These are phyloP conservation scores for Corchorus capsularis DNA, from an alignment of 345 rosid genomes.

Conservation along the genomic window DNA sequence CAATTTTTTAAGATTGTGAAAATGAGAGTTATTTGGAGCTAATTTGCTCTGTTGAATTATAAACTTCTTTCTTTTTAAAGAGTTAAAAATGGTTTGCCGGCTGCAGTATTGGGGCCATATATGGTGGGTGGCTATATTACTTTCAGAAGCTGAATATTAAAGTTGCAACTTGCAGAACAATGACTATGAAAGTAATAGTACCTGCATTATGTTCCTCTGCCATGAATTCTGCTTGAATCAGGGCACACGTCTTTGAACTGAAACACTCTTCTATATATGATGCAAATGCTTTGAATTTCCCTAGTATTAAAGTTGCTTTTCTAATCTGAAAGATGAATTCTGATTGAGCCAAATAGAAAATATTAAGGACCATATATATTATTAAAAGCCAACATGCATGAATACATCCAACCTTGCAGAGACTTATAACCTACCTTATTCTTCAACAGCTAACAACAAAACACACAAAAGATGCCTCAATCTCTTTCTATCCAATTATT, in stretches of 20 bases:
- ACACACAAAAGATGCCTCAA: constrained; percentile 10
- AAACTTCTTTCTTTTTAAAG: no score
- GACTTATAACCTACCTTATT: background rate
- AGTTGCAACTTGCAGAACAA: background rate
- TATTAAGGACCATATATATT: background rate
- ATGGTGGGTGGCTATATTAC: background rate
- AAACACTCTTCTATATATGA: background rate
- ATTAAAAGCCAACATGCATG: background rate
- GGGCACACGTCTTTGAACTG: background rate
- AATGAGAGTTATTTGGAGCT: no score
- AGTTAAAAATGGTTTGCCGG: no score
- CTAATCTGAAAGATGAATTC: background rate
- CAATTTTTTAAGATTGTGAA: no score
- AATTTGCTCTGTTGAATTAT: no score
- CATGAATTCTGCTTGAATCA: background rate
- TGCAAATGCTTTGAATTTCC: constrained; percentile 17
- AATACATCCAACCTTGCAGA: background rate
- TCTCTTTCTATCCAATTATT: background rate
- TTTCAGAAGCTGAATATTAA: background rate
- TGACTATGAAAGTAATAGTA: background rate
- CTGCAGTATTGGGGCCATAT: no score
- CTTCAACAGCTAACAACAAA: background rate
- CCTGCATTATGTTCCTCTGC: background rate
- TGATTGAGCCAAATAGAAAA: background rate
- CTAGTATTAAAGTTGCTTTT: background rate